Base-by-base conservation (phyloP, 1,139 yeast genomes). In the Yamadazyma dendronema region DNA sequence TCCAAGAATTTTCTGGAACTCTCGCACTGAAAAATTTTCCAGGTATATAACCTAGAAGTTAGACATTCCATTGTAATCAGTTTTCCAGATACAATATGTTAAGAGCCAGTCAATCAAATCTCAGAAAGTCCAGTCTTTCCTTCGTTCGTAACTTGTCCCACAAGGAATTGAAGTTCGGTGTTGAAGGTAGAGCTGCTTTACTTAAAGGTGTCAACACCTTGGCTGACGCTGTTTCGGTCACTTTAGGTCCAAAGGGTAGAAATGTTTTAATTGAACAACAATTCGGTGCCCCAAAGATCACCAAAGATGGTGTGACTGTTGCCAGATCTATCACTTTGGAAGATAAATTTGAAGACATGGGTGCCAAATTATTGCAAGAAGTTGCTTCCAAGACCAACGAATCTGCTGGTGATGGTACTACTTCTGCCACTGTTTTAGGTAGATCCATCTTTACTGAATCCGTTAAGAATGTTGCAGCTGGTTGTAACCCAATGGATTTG, bases 261-360 rank as follows among this genome's bases (percentile, higher is more conserved):
- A 92, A 92, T 58, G 98, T 92, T 35, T 79, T 92, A 57, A 92
- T 92, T 58, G 98, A 92, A 71, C 98, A 92, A 71, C 87, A 88
- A 48, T 92, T 88, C 50, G 98, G 98, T 44, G 79, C 96, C 34
- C 98, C 98, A 59, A 92, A 92, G 77, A 92, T 92, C 76, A 92
- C 98, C 70, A 92, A 92, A 75, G 98, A 92, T 65, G 98, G 98
- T 81, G 98, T 92, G 41, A 92, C 98, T 33, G 98, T 92, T 46
- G 98, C 98, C 50, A 81, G 78, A 60, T 81, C 96, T 44, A 84
- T 92, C 59, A 79, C 82, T 37, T 74, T 92, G 56, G 74, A 88
- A 64, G 95, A 92, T 73, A 89, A 88, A 70, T 92, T 90, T 59
- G 97, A 92, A 74, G 95, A 92, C 69, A 73, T 88, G 72, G 98